phyloP scores from a whole-genome alignment of 2,329 filamentous ascomycete genomes.

The Sclerotinia subarctica region DNA sequence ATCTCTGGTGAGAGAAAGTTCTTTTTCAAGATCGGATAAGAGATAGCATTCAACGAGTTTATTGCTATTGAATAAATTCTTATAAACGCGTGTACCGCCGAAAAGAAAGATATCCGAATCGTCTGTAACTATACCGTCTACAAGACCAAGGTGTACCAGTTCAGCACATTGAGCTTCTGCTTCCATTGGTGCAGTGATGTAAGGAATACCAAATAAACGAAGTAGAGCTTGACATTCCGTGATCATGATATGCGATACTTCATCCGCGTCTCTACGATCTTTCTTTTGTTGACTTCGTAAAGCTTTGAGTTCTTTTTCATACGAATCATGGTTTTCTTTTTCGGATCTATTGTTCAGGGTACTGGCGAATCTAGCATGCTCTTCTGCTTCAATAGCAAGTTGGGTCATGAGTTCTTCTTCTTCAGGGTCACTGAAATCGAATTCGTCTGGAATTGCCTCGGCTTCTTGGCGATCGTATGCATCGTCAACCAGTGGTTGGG shows the following conservation, averaged over 20 bases:
- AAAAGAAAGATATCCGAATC: slow-evolving; percentile 97
- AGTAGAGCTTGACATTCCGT: slow-evolving; percentile 91
- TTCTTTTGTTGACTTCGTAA: slow-evolving; percentile 94
- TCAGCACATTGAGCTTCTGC: slow-evolving; percentile 97
- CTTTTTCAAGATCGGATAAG: slow-evolving; percentile 75
- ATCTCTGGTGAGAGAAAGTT: slow-evolving; percentile 80
- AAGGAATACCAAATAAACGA: slow-evolving; percentile 86
- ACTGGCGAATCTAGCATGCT: slow-evolving; percentile 89
- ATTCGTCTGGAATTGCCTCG: slow-evolving; percentile 44
- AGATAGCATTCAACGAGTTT: slow-evolving; percentile 98
- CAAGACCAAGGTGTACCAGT: slow-evolving; percentile 78
- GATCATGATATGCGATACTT: slow-evolving; percentile 95
- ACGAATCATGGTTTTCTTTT: slow-evolving; percentile 69
- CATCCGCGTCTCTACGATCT: slow-evolving; percentile 90
- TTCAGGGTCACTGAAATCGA: slow-evolving; percentile 79
- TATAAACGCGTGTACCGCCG: slow-evolving; percentile 93
- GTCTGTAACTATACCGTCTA: slow-evolving; percentile 97
- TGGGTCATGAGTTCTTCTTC: slow-evolving; percentile 86
- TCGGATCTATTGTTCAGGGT: slow-evolving; percentile 75
- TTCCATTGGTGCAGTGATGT: slow-evolving; percentile 98
- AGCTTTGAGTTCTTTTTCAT: slow-evolving; percentile 82
- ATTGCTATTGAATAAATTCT: slow-evolving; percentile 99
- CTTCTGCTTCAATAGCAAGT: slow-evolving; percentile 85
- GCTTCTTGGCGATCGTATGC: slow-evolving; percentile 30
- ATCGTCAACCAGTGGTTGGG: slow-evolving; percentile 22